phyloP scores from a whole-genome alignment of 129 eudicot species.

The Pittosporum tobira region DNA sequence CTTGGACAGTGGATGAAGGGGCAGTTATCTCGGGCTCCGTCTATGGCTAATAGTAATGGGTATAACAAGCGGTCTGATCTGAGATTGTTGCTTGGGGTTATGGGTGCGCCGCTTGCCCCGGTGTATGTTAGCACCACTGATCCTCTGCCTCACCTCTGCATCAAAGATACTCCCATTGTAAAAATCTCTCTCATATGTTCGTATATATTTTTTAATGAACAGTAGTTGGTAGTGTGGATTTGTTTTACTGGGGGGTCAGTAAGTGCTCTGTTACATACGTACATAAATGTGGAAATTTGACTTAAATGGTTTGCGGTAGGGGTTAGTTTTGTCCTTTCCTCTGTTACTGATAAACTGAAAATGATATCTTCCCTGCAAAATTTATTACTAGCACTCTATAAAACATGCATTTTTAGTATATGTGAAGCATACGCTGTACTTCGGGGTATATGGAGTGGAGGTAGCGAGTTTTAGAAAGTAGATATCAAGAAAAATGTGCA shows the following conservation, averaged over 20 bases:
- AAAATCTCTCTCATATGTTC: constrained; percentile 13
- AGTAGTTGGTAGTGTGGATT: background rate
- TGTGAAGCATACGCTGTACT: no score
- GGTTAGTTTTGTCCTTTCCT: background rate
- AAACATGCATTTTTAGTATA: no score
- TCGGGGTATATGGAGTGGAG: no score
- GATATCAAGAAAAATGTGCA: no score
- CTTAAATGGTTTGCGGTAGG: background rate
- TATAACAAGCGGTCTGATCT: constrained; percentile 59
- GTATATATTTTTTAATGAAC: background rate
- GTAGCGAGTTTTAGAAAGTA: no score
- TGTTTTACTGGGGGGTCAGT: background rate
- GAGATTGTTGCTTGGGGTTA: constrained; percentile 74
- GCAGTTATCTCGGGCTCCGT: constrained; percentile 55
- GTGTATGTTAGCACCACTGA: constrained; percentile 47
- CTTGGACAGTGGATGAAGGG: constrained; percentile 67
- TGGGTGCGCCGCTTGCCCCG: constrained; percentile 89
- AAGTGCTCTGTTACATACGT: no score
- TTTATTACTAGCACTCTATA: no score
- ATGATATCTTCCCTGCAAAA: no score
- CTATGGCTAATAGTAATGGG: constrained; percentile 34
- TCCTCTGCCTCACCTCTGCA: constrained; percentile 64
- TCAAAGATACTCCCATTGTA: constrained; percentile 83
- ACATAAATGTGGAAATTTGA: constrained; percentile 1
- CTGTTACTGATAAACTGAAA: no score